Evolutionary conservation across 805 yeast genomes (phyloP).

Genomic region (Citeromyces nyonsensis): DNA sequence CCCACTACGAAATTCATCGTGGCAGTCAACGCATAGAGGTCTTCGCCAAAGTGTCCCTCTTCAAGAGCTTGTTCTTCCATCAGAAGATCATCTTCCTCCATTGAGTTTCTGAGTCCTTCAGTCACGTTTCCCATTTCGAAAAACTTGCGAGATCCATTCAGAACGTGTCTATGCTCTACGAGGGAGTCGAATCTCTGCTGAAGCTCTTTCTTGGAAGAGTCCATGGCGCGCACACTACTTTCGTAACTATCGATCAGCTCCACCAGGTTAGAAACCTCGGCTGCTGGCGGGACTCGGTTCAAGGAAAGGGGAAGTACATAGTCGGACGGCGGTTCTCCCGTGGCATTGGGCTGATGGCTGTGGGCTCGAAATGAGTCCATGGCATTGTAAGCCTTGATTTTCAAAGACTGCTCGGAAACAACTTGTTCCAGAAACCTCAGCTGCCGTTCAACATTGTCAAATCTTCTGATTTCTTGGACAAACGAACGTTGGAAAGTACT

Average conservation of each 20-base stretch:
- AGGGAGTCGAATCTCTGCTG: slow-evolving; percentile 39
- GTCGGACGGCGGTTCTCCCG: neutral
- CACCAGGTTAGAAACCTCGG: slow-evolving; percentile 60
- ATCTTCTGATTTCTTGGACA: slow-evolving; percentile 72
- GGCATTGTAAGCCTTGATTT: slow-evolving; percentile 1
- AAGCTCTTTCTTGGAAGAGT: slow-evolving; percentile 50
- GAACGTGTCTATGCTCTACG: slow-evolving; percentile 54
- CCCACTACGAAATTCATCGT: slow-evolving; percentile 52
- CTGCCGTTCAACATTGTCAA: slow-evolving; percentile 82
- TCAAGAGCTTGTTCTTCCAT: slow-evolving; percentile 11
- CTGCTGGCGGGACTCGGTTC: slow-evolving; percentile 16
- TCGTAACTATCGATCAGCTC: slow-evolving; percentile 50
- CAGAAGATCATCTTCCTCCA: slow-evolving; percentile 10
- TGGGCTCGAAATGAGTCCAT: neutral
- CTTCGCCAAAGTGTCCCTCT: slow-evolving; percentile 5
- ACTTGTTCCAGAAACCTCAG: slow-evolving; percentile 36
- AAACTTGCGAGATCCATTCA: slow-evolving; percentile 17
- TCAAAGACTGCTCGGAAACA: slow-evolving; percentile 23
- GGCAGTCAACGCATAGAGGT: slow-evolving; percentile 16
- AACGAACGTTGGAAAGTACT: slow-evolving; percentile 82
- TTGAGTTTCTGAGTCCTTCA: slow-evolving; percentile 11
- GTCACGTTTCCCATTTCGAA: slow-evolving; percentile 12
- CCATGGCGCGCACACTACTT: slow-evolving; percentile 53
- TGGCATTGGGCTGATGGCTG: neutral
- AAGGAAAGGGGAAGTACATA: no score